These are phyloP conservation scores for Pittosporum tobira DNA, from an alignment of 129 eudicot genomes.

Conservation along the genomic window DNA sequence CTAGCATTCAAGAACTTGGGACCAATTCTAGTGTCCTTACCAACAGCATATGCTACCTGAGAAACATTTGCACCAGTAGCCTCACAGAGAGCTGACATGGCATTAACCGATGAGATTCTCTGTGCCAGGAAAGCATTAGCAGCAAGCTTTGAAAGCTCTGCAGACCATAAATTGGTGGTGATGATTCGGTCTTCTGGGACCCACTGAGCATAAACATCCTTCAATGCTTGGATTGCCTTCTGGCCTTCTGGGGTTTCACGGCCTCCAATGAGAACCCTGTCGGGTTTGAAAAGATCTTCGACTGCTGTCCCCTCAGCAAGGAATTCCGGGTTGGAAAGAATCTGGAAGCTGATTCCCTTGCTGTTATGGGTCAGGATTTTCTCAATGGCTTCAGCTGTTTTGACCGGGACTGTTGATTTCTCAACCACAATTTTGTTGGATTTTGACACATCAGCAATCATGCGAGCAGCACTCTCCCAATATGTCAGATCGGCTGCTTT, in stretches of 20 bases:
- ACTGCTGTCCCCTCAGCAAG: constrained; percentile 91
- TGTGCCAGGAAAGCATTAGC: constrained; percentile 90
- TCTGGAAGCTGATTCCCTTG: constrained; percentile 79
- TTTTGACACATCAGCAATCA: constrained; percentile 89
- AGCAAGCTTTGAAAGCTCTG: constrained; percentile 89
- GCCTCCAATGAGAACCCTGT: constrained; percentile 85
- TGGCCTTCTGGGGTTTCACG: constrained; percentile 90
- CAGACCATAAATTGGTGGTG: constrained; percentile 88
- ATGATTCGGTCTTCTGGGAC: constrained; percentile 72
- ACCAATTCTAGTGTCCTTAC: constrained; percentile 77
- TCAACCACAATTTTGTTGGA: constrained; percentile 79
- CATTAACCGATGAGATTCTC: constrained; percentile 83
- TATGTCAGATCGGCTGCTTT: constrained; percentile 88
- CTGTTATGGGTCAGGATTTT: constrained; percentile 76
- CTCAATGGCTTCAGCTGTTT: constrained; percentile 89
- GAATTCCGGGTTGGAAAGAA: constrained; percentile 81
- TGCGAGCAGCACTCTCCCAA: constrained; percentile 94
- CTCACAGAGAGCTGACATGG: constrained; percentile 91
- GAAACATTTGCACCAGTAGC: constrained; percentile 83
- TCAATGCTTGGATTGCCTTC: constrained; percentile 66
- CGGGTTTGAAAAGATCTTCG: constrained; percentile 65
- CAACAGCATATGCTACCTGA: constrained; percentile 75
- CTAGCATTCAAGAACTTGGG: constrained; percentile 75
- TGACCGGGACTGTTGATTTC: constrained; percentile 85
- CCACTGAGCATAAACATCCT: constrained; percentile 76